Evolutionary conservation across 441 rosid genomes (phyloP).

Genomic region (Euphorbia celastroides): DNA sequence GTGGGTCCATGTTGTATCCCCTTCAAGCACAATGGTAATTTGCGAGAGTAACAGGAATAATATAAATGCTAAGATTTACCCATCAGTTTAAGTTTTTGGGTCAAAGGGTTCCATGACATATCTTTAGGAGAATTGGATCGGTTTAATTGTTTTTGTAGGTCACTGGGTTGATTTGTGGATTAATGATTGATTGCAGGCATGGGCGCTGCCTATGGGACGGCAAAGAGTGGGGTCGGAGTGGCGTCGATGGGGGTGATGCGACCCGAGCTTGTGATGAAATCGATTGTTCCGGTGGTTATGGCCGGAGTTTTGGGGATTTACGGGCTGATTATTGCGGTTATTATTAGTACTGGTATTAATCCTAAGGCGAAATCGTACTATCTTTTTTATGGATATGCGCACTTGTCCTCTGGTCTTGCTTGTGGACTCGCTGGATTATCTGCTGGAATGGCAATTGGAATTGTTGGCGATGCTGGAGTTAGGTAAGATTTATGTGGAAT

Average conservation of each 20-base stretch:
- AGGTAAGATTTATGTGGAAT: constrained; percentile 19
- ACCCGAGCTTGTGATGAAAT: constrained; percentile 46
- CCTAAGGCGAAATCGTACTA: constrained; percentile 41
- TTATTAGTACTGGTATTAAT: constrained; percentile 44
- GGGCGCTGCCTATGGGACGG: constrained; percentile 49
- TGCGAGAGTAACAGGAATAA: no score
- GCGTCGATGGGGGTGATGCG: constrained; percentile 51
- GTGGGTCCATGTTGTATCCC: no score
- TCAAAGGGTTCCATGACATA: no score
- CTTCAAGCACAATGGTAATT: no score
- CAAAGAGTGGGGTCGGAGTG: constrained; percentile 43
- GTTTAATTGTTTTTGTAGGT: background rate
- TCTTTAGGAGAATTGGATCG: background rate
- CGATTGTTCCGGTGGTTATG: constrained; percentile 47
- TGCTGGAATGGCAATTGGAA: constrained; percentile 44
- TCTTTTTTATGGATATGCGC: constrained; percentile 43
- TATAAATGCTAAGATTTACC: no score
- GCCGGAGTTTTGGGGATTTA: constrained; percentile 48
- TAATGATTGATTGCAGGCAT: constrained; percentile 24
- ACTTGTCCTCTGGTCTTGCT: constrained; percentile 37
- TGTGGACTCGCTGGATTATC: constrained; percentile 41
- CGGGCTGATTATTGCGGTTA: constrained; percentile 46
- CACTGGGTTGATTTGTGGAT: background rate
- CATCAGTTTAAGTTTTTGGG: no score
- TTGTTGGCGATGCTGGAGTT: constrained; percentile 42